Evolutionary conservation across 805 yeast genomes (phyloP).

Genomic region (Saccharomyces mikatae): DNA sequence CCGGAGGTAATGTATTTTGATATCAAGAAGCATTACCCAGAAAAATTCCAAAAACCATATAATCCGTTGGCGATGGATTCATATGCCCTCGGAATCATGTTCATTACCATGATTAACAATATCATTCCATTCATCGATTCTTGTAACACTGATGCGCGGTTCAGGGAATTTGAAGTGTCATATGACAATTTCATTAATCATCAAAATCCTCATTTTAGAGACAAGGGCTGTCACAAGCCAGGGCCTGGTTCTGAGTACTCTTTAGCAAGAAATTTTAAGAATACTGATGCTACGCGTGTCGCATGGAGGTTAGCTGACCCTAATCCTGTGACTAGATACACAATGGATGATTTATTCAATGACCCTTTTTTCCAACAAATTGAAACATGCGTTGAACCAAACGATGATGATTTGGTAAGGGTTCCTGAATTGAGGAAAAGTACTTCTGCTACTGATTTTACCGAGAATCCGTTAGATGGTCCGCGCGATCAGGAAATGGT

Average conservation of each 20-base stretch:
- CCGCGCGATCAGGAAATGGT: background rate
- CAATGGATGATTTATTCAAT: conserved; percentile 43
- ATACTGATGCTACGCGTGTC: conserved; percentile 55
- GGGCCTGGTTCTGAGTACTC: conserved; percentile 71
- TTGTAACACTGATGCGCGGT: conserved; percentile 39
- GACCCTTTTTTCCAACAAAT: conserved; percentile 59
- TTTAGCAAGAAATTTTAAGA: conserved; percentile 55
- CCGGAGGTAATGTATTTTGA: conserved; percentile 60
- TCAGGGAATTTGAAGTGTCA: conserved; percentile 46
- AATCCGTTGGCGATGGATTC: conserved; percentile 63
- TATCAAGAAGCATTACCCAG: conserved; percentile 28
- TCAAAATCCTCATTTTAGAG: conserved; percentile 43
- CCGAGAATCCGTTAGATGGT: background rate
- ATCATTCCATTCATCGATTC: conserved; percentile 56
- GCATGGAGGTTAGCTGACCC: conserved; percentile 75
- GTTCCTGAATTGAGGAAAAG: conserved; percentile 22
- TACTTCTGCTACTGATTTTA: conserved; percentile 10
- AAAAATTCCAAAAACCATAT: conserved; percentile 34
- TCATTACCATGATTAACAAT: conserved; percentile 53
- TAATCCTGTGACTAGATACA: conserved; percentile 43
- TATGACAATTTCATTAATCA: conserved; percentile 34
- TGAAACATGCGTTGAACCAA: conserved; percentile 44
- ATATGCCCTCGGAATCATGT: conserved; percentile 66
- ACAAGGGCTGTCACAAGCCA: conserved; percentile 35
- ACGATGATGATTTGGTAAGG: conserved; percentile 13